phyloP scores from a whole-genome alignment of 148 eudicot species.

The Rhododendron simsii region DNA sequence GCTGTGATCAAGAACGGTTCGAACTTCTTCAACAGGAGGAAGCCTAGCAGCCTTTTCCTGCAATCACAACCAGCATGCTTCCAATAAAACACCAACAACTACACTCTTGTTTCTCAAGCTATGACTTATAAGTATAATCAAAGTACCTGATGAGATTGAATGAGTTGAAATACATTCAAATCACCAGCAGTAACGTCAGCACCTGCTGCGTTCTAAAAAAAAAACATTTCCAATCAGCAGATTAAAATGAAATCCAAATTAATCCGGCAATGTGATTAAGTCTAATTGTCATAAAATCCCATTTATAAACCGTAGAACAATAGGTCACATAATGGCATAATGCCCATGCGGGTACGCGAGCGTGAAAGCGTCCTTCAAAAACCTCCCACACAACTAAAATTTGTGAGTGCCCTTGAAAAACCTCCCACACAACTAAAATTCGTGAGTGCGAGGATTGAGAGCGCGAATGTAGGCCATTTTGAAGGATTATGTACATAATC shows the following conservation, averaged over 20 bases:
- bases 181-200: constrained; percentile 30
- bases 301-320: neutral
- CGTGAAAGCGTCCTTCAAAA: neutral
- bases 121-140: neutral
- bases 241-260: neutral
- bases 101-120: neutral
- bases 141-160: constrained; percentile 82
- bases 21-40: constrained; percentile 65
- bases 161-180: constrained; percentile 44
- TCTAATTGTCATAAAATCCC: neutral
- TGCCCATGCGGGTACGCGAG: neutral
- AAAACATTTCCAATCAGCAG: neutral
- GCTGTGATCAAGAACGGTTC: constrained; percentile 57
- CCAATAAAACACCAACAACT: neutral
- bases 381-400: no score
- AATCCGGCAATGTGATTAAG: neutral
- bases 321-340: neutral
- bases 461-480: neutral
- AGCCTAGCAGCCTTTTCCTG: constrained; percentile 90
- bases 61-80: neutral
- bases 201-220: constrained; percentile 36
- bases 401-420: no score
- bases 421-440: no score
- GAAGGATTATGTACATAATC: neutral
- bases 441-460: neutral